Percentiles rank a stretch among this genome's conserved stretches.
phyloP scores from a whole-genome alignment of 495 filamentous ascomycete genomes.

The Tuber melanosporum region DNA sequence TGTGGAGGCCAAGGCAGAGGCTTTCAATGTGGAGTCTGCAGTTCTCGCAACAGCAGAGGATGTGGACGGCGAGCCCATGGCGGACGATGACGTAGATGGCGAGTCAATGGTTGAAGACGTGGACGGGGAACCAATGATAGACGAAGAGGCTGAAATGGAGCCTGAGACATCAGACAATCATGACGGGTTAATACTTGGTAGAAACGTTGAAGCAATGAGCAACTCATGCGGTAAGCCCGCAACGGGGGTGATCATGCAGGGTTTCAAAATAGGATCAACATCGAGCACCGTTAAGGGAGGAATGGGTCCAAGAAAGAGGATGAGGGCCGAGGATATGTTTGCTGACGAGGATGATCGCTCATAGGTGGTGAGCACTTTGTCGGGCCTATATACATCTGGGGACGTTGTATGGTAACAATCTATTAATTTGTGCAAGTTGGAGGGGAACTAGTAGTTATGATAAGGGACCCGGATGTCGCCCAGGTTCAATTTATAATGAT shows the following conservation, averaged over 20 bases:
- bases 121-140: conserved; percentile 39
- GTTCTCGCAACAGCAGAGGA: conserved; percentile 43
- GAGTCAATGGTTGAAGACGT: conserved; percentile 45
- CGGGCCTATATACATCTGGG: background rate
- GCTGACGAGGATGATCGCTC: conserved; percentile 47
- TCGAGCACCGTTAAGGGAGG: conserved; percentile 5
- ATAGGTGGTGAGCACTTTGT: background rate
- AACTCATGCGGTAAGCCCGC: conserved; percentile 33
- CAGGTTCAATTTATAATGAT: background rate
- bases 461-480: background rate
- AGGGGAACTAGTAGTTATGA: background rate
- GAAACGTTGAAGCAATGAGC: conserved; percentile 32
- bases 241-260: conserved; percentile 36
- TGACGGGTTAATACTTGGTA: conserved; percentile 16
- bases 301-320: conserved; percentile 53
- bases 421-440: background rate
- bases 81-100: conserved; percentile 50
- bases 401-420: background rate
- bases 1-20: conserved; percentile 51
- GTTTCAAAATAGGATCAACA: conserved; percentile 18
- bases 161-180: conserved; percentile 39
- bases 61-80: conserved; percentile 53
- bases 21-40: conserved; percentile 45
- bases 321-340: conserved; percentile 93
- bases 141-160: conserved; percentile 27